Base-by-base conservation (phyloP, 495 filamentous ascomycete genomes). In the Annulohypoxylon maeteangense region DNA sequence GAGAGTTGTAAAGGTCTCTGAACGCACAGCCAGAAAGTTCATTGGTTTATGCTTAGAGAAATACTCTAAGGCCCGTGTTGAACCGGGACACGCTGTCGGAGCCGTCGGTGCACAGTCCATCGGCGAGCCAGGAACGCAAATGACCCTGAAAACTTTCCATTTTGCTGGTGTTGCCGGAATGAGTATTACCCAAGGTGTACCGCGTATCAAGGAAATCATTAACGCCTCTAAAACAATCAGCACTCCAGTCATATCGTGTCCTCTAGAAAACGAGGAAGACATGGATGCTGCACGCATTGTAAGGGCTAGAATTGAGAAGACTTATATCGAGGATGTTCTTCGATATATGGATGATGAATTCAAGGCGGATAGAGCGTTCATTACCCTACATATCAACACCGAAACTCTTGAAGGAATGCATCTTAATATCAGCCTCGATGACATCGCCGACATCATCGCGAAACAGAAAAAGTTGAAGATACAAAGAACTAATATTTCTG, bases 61-160 rank as follows among this genome's bases (percentile, higher is more conserved):
- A 78, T 98, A 97, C 79, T 89, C 92, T 69, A 93, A 88, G 76
- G 93, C 94, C 2, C 92, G 91, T 63, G 91, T 95, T 40, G 93
- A 99, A 77, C 93, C 95, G 7, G 96, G 96, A 3, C 95, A 97
- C 75, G 95, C 95, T 11, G 95, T 98, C n/a, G 95, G 96, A 61
- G 96, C 95, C 10, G 93, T 98, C 34, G 95, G 95, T 71, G 96
- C 96, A 12, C 96, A 99, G 80, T 97, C 94, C 29, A 98, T 99
- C 75, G 95, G 96, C 76, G 96, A 99, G 75, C 95, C 96, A 0
- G 95, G 96, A 77, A 99, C 96, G 3, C 96, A 99, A 80, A 99
- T 99, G 96, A 99, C 95, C 1, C 84, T 99, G 74, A 98, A 98
- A 82, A 99, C 95, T 78, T 99, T 99, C 90, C 95, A 99, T 90